These are phyloP conservation scores for Fagopyrum tataricum DNA, from an alignment of 148 eudicot genomes.

Conservation along the genomic window DNA sequence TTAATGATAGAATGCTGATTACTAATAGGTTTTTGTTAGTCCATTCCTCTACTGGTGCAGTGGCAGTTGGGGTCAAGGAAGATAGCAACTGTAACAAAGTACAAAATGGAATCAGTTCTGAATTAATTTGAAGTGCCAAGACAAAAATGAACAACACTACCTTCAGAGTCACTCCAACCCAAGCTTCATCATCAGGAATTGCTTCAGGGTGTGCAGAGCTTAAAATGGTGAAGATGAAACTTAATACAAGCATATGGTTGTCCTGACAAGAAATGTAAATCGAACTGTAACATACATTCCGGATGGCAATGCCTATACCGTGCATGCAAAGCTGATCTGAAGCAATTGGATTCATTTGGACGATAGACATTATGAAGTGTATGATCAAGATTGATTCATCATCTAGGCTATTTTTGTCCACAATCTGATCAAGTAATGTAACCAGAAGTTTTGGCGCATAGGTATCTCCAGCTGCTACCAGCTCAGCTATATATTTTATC, in stretches of 20 bases:
- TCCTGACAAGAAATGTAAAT: constrained; percentile 28
- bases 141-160: constrained; percentile 24
- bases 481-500: constrained; percentile 40
- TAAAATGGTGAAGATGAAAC: constrained; percentile 53
- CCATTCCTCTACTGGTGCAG: constrained; percentile 43
- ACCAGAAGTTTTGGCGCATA: constrained; percentile 49
- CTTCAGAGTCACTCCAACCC: constrained; percentile 66
- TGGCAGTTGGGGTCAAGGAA: constrained; percentile 29
- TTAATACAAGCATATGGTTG: constrained; percentile 27
- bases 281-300: constrained; percentile 34
- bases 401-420: constrained; percentile 33
- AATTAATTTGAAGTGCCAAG: not conserved
- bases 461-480: constrained; percentile 58
- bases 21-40: constrained; percentile 48
- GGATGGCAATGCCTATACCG: constrained; percentile 56
- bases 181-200: constrained; percentile 48
- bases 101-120: not conserved
- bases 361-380: constrained; percentile 29
- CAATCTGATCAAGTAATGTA: constrained; percentile 40
- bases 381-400: constrained; percentile 48
- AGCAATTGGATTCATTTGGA: constrained; percentile 57
- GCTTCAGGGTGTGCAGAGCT: constrained; percentile 44
- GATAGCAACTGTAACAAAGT: constrained; percentile 48
- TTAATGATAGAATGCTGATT: constrained; percentile 55
- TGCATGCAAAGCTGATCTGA: constrained; percentile 75